Evolutionary conservation across 163 green algal genomes (phyloP), one percentile per base, ranked within the genome.

Genomic region (Chlorella variabilis): DNA sequence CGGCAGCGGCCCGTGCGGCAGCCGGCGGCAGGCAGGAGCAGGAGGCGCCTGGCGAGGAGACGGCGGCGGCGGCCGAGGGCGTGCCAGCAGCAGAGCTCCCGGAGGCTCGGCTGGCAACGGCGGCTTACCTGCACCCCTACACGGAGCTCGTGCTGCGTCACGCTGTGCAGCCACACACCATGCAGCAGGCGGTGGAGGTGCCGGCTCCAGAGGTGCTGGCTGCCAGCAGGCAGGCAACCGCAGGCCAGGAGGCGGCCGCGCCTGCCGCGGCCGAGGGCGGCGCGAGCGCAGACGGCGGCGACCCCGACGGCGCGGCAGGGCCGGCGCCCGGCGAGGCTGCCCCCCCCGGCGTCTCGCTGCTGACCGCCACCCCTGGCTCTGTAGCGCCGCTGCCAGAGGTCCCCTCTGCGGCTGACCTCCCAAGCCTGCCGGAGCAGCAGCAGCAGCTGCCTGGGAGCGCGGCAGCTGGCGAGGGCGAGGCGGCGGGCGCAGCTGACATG

Each of bases 51-150:
- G 23, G 54, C 61, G 80, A 51, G 31, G 13, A 6, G 21, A 49
- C 73, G 42, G 71, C 36, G 73, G 61, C 41, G n/a, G 3, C 48
- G 59, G 17, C 7, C 1, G 71, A 20, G 17, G 25, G 25, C n/a
- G n/a, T n/a, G n/a, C n/a, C n/a, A n/a, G 17, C 61, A 11, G 34
- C 27, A 3, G n/a, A 71, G 29, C 20, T 38, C 25, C 36, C 49
- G 25, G 51, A 51, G 0, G 36, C 38, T 49, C n/a, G 27, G 77
- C 68, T 80, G 42, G 39, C 81, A 3, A 71, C 34, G 2, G 42
- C 58, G 9, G 68, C 63, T 1, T 75, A 66, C 76, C 31, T 91
- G 33, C 92, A 96, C 80, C 89, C 89, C 21, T 93, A 94, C 84
- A 88, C 88, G 13, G 36, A 68, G 9, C 65, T 88, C 18, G 78